These are phyloP conservation scores for Fusarium pseudonygamai DNA, from an alignment of 2,329 filamentous ascomycete genomes.

Conservation along the genomic window DNA sequence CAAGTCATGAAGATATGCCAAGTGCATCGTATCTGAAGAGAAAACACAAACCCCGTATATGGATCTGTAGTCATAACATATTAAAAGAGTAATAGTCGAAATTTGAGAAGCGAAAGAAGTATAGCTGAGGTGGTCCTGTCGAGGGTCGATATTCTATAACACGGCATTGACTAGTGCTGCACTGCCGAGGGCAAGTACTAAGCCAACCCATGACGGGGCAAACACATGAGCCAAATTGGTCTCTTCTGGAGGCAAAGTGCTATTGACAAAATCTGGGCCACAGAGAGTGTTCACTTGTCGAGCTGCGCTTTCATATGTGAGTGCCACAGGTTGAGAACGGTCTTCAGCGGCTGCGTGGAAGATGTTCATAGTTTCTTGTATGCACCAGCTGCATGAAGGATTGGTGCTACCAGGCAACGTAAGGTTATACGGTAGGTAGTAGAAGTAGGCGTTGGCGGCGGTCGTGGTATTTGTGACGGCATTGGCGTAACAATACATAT, in stretches of 20 bases:
- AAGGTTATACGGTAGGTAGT: conserved; percentile 84
- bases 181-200: conserved; percentile 25
- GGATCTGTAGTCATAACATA: conserved; percentile 26
- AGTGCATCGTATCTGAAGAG: conserved; percentile 32
- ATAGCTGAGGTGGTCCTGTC: background rate
- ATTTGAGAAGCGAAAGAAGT: background rate
- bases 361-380: conserved; percentile 82
- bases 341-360: conserved; percentile 77
- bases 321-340: conserved; percentile 70
- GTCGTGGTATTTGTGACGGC: conserved; percentile 80
- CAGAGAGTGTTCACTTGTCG: conserved; percentile 75
- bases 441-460: conserved; percentile 79
- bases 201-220: conserved; percentile 31
- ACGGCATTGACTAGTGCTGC: conserved; percentile 27
- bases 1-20: conserved; percentile 40
- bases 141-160: conserved; percentile 24
- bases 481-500: conserved; percentile 82
- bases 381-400: conserved; percentile 81
- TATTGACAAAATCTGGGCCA: conserved; percentile 66
- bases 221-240: conserved; percentile 19
- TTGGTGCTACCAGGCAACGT: conserved; percentile 70
- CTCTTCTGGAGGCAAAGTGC: conserved; percentile 56
- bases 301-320: conserved; percentile 77
- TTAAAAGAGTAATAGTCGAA: conserved; percentile 24
- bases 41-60: conserved; percentile 6